A percentile compares a stretch with the other conserved stretches of the same genome.
Conservation (phyloP, 2,329 filamentous ascomycete genomes). For the Fusarium xyrophilum region DNA sequence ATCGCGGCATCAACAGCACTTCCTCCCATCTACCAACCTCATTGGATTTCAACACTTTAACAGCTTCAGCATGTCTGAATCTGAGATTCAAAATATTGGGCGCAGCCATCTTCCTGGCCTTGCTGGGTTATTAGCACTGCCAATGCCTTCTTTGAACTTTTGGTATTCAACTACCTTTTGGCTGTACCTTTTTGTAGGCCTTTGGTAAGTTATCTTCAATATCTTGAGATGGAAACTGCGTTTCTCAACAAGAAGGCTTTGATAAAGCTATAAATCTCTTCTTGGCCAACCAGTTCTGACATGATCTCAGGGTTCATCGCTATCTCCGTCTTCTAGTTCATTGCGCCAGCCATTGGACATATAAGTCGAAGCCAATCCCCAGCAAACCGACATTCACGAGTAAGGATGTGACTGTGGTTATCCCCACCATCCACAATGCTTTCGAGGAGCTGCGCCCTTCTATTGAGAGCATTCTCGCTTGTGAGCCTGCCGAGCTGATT, state of each 20-base stretch:
- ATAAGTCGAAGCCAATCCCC: conserved; percentile 83
- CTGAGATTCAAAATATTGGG: conserved; percentile 23
- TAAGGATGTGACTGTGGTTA: conserved; percentile 90
- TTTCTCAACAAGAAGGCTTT: not conserved
- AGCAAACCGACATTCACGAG: conserved; percentile 79
- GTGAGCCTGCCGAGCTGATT: conserved; percentile 75
- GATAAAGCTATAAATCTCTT: not conserved
- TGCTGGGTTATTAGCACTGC: conserved; percentile 24
- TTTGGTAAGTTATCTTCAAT: conserved; percentile 54
- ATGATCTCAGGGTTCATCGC: conserved; percentile 73
- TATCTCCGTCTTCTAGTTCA: conserved; percentile 88
- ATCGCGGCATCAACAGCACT: conserved; percentile 33
- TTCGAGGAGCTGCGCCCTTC: conserved; percentile 85
- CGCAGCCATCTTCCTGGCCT: conserved; percentile 25
- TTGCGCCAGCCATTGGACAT: conserved; percentile 82
- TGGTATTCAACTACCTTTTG: conserved; percentile 56
- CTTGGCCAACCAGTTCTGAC: conserved; percentile 27
- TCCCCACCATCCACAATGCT: conserved; percentile 88
- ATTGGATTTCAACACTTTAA: conserved; percentile 25
- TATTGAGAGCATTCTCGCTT: conserved; percentile 76
- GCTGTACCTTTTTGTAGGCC: conserved; percentile 51
- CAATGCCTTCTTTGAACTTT: conserved; percentile 45
- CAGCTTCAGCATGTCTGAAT: conserved; percentile 33
- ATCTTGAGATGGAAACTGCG: not conserved
- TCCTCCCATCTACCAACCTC: conserved; percentile 17